Evolutionary conservation across 768 basidiomycete genomes (phyloP), one percentile per base, ranked within the genome.

Genomic region (Kwoniella shandongensis): DNA sequence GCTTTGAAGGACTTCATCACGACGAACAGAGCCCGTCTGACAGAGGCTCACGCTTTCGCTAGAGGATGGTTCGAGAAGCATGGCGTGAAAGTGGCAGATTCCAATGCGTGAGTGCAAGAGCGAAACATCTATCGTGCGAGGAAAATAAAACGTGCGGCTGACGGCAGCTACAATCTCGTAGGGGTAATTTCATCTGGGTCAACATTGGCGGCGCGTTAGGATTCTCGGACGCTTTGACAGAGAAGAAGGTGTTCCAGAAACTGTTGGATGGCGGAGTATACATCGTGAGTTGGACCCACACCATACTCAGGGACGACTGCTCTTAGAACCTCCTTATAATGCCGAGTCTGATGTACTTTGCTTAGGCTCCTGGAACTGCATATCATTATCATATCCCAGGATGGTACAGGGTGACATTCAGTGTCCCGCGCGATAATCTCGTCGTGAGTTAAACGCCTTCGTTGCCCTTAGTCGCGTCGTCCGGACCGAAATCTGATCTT

Each of bases 161-260:
- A 7, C 15, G 30, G 15, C 4, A 29, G 15, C n/a, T 23, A 22
- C 13, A 4, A 8, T 17, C 15, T 17, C 27, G 18, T 22, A 68
- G 66, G 1, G 74, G 74, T 1, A 63, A 76, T 41, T 76, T 74
- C 58, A 53, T 71, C n/a, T 76, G 74, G 74, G 67, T 74, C 27
- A 58, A 76, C 36, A 48, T 76, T 0, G 72, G 70, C 4, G 54
- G 36, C 15, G 48, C 53, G 27, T 49, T 76, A 11, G 69, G 66
- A 6, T 74, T 68, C 54, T 32, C 25, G 22, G 67, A 67, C 29
- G 59, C 55, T 3, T 53, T 25, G 11, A 62, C 61, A 44, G 74
- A 76, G 54, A 72, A 71, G 58, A 54, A 50, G 44, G 67, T 72
- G 6, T 76, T 76, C 53, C 69, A 74, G 51, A 61, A 51, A 42